These are phyloP conservation scores for Metrosideros polymorpha DNA, from an alignment of 441 rosid species.

Conservation along the genomic window DNA sequence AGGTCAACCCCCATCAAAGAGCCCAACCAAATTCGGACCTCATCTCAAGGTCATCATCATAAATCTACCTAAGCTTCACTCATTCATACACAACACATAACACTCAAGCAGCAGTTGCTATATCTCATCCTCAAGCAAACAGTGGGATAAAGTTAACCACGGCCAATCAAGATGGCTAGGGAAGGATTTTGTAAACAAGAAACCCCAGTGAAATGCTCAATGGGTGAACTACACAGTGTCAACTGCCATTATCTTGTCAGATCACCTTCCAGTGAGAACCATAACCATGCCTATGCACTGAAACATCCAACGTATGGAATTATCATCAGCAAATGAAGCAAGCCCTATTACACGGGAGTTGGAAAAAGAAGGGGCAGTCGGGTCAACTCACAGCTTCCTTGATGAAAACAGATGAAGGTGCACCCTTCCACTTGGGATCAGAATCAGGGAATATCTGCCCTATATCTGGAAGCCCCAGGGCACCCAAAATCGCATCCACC, in stretches of 20 bases:
- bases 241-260: background rate
- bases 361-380: background rate
- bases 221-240: background rate
- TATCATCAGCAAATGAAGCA: background rate
- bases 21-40: background rate
- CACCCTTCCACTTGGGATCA: constrained; percentile 97
- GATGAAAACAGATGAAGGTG: constrained; percentile 77
- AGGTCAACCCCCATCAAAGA: background rate
- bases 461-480: constrained; percentile 91
- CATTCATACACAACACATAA: background rate
- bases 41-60: background rate
- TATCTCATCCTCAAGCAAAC: background rate
- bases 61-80: background rate
- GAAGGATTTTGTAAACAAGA: background rate
- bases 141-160: background rate
- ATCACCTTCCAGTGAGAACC: background rate
- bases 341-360: background rate
- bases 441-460: constrained; percentile 92
- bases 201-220: background rate
- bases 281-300: background rate
- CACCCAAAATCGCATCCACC: constrained; percentile 97
- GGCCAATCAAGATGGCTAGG: background rate
- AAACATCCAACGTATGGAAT: background rate
- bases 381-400: constrained; percentile 79
- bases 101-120: background rate